Evolutionary conservation across 768 basidiomycete species (phyloP).

Genomic region (Kwoniella heveanensis): DNA sequence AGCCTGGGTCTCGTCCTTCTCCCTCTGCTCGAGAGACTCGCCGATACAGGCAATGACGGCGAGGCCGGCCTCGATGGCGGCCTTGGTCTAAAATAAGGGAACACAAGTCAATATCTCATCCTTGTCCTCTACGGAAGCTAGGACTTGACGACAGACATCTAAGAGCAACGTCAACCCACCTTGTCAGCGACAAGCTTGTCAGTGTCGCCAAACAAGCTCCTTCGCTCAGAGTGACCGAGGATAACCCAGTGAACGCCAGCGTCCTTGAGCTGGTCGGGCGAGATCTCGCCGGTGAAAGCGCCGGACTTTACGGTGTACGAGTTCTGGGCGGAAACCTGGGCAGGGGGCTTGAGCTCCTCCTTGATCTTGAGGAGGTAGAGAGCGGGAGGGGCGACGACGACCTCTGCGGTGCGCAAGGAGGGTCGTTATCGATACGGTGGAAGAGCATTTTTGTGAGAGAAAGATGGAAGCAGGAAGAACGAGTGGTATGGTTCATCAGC

Average conservation of each 20-base stretch:
- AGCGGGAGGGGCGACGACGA: conserved; percentile 87
- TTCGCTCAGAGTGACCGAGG: conserved; percentile 95
- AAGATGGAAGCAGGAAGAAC: conserved; percentile 4
- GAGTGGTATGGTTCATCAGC: neutral
- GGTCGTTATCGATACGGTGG: too few species aligned
- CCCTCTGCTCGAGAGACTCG: conserved; percentile 86
- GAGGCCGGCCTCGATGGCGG: conserved; percentile 73
- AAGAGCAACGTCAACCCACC: conserved; percentile 30
- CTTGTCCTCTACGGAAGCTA: too few species aligned
- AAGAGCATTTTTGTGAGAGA: neutral
- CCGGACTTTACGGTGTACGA: conserved; percentile 79
- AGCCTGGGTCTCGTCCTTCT: conserved; percentile 70
- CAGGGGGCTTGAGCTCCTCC: conserved; percentile 65
- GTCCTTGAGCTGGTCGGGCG: conserved; percentile 81
- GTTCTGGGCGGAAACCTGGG: conserved; percentile 89
- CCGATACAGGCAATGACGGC: conserved; percentile 95
- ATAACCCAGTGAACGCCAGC: conserved; percentile 88
- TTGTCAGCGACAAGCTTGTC: conserved; percentile 81
- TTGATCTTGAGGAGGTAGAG: conserved; percentile 80
- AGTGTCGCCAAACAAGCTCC: conserved; percentile 86
- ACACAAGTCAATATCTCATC: too few species aligned
- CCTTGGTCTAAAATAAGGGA: conserved; percentile 61
- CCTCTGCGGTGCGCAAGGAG: conserved; percentile 63
- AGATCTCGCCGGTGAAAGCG: conserved; percentile 96
- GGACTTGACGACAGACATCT: too few species aligned